A percentile compares a stretch with the other conserved stretches of the same genome.
These are phyloP conservation scores for Rhododendron mucronatum DNA, from an alignment of 148 eudicot genomes.

Conservation along the genomic window DNA sequence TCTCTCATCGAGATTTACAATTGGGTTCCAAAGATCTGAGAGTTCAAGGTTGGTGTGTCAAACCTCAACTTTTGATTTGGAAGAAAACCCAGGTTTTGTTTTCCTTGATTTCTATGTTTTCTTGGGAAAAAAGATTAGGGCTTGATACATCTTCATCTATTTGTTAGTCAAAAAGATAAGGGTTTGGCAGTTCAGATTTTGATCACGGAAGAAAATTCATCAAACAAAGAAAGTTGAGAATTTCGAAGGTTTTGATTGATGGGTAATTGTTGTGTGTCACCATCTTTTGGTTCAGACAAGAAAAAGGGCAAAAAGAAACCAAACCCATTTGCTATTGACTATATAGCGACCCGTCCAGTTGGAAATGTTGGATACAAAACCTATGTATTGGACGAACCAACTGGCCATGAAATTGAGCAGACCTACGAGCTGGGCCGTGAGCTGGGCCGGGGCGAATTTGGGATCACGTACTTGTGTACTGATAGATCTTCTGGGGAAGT, in stretches of 20 bases:
- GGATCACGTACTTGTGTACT: slow-evolving; percentile 29
- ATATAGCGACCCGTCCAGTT: slow-evolving; percentile 11
- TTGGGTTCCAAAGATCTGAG: neutral
- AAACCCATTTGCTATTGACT: slow-evolving; percentile 42
- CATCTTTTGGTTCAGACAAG: slow-evolving; percentile 8
- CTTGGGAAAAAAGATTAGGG: neutral
- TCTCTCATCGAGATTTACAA: neutral
- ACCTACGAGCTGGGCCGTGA: slow-evolving; percentile 43
- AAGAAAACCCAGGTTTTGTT: slow-evolving; percentile 2
- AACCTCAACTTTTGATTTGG: neutral
- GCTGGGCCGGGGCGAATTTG: slow-evolving; percentile 55
- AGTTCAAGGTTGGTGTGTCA: neutral
- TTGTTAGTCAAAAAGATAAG: neutral
- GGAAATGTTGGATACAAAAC: slow-evolving; percentile 22
- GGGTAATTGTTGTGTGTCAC: slow-evolving; percentile 45
- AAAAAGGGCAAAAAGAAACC: slow-evolving; percentile 28
- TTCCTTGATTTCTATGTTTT: neutral
- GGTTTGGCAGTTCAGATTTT: neutral
- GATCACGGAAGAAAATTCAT: neutral
- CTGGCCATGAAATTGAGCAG: slow-evolving; percentile 34
- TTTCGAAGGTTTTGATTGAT: slow-evolving; percentile 22
- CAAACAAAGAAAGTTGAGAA: neutral
- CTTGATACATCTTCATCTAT: neutral
- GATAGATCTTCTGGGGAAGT: slow-evolving; percentile 35
- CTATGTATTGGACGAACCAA: slow-evolving; percentile 40